These are phyloP conservation scores for Populus alba DNA, from an alignment of 345 rosid genomes.

Conservation along the genomic window DNA sequence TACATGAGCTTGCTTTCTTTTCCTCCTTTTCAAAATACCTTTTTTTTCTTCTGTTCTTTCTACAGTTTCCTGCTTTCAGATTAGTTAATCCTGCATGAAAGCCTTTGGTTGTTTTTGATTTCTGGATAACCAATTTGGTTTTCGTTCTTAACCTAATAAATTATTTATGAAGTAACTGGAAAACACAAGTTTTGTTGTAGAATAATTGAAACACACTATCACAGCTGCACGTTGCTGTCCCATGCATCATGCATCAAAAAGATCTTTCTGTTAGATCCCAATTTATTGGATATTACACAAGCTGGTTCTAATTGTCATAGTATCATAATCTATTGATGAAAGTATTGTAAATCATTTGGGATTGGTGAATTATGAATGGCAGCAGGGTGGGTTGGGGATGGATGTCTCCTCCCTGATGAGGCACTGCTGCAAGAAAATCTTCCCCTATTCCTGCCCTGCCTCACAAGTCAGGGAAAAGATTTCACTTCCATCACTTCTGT, in stretches of 20 bases:
- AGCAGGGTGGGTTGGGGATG: too few species aligned
- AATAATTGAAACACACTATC: background rate
- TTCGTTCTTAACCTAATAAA: too few species aligned
- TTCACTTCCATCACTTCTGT: too few species aligned
- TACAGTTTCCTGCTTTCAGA: background rate
- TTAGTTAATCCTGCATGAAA: background rate
- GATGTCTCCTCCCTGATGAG: too few species aligned
- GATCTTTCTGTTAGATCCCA: background rate
- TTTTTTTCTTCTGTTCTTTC: background rate
- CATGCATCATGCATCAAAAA: background rate
- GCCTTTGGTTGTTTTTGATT: conserved; percentile 1
- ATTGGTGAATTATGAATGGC: too few species aligned
- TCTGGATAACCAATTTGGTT: background rate
- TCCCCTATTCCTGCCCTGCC: too few species aligned
- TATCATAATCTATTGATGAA: background rate
- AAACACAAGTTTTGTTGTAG: background rate
- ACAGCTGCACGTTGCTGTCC: background rate
- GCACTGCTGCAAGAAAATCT: too few species aligned
- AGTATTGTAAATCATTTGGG: too few species aligned
- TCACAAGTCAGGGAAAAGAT: too few species aligned
- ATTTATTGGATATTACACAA: background rate
- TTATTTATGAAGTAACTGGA: background rate
- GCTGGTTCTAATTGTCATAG: background rate
- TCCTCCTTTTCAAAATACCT: background rate
- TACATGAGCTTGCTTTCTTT: conserved; percentile 4